These are phyloP conservation scores for Tilletia setariae DNA, from an alignment of 1,284 basidiomycete genomes.

Conservation along the genomic window DNA sequence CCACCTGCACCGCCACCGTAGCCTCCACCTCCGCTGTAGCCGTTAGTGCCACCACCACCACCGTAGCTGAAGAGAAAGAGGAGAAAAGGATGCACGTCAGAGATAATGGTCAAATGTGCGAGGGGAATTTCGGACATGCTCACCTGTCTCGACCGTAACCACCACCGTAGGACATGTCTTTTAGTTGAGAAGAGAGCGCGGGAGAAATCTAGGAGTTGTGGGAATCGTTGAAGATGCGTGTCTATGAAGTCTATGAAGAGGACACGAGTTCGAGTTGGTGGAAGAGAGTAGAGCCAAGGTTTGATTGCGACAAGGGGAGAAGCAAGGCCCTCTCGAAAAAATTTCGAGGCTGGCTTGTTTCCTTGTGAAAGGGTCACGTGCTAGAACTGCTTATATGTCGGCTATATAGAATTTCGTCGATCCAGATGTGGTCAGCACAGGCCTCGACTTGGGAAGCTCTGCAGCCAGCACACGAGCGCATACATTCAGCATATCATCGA, in stretches of 20 bases:
- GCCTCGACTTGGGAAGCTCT: too few species aligned
- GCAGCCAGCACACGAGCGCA: too few species aligned
- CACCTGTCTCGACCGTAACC: slow-evolving; percentile 23
- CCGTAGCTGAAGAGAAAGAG: slow-evolving; percentile 5
- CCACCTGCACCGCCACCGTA: slow-evolving; percentile 26
- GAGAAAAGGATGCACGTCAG: not conserved
- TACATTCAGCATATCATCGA: not conserved
- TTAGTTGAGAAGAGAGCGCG: not conserved
- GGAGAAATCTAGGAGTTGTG: not conserved
- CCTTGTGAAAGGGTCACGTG: not conserved
- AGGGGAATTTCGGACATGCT: not conserved
- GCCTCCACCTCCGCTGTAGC: slow-evolving; percentile 13
- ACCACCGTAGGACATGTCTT: slow-evolving; percentile 41
- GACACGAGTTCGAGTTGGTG: too few species aligned
- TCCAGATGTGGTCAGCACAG: too few species aligned
- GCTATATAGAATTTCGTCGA: too few species aligned
- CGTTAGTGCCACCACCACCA: slow-evolving; percentile 18
- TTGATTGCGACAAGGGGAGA: too few species aligned
- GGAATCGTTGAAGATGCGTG: not conserved
- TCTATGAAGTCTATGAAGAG: too few species aligned
- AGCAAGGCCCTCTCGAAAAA: too few species aligned
- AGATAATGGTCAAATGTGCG: not conserved
- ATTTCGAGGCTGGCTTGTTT: not conserved
- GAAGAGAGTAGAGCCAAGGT: too few species aligned
- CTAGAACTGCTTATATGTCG: too few species aligned